phyloP scores from a whole-genome alignment of 805 yeast genomes.

The Spathaspora girioi region DNA sequence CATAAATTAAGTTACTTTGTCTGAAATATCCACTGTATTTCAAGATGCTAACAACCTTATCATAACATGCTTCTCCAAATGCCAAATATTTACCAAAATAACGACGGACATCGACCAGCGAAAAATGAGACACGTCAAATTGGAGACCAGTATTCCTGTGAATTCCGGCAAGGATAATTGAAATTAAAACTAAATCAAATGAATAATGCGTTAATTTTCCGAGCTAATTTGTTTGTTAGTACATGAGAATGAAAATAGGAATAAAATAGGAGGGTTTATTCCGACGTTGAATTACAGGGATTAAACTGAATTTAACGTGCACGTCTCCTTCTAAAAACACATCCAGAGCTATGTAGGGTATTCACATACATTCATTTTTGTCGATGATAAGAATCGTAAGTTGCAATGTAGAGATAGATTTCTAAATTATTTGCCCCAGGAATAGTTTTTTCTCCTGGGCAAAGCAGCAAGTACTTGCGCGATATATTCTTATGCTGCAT shows the following conservation, averaged over 20 bases:
- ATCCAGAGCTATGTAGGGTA: not conserved
- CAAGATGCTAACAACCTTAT: constrained; percentile 42
- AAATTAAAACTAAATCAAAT: constrained; percentile 71
- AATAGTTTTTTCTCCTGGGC: not conserved
- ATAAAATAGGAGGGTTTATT: no score
- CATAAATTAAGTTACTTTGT: constrained; percentile 35
- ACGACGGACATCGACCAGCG: constrained; percentile 42
- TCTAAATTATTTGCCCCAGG: not conserved
- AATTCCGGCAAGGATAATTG: constrained; percentile 82
- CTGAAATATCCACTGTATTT: constrained; percentile 50
- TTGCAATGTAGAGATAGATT: no score
- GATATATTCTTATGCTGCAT: not conserved
- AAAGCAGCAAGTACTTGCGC: no score
- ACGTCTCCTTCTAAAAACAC: no score
- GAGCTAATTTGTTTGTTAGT: constrained; percentile 29
- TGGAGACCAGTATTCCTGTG: constrained; percentile 78
- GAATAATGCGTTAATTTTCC: constrained; percentile 70
- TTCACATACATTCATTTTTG: not conserved
- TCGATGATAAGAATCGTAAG: no score
- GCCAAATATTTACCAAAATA: constrained; percentile 51
- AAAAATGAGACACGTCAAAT: constrained; percentile 47
- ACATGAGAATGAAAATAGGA: not conserved
- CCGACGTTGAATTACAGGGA: no score
- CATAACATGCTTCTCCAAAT: constrained; percentile 62
- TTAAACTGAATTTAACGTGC: no score